phyloP scores from a whole-genome alignment of 2,329 filamentous ascomycete species.

The Alternaria sp. region DNA sequence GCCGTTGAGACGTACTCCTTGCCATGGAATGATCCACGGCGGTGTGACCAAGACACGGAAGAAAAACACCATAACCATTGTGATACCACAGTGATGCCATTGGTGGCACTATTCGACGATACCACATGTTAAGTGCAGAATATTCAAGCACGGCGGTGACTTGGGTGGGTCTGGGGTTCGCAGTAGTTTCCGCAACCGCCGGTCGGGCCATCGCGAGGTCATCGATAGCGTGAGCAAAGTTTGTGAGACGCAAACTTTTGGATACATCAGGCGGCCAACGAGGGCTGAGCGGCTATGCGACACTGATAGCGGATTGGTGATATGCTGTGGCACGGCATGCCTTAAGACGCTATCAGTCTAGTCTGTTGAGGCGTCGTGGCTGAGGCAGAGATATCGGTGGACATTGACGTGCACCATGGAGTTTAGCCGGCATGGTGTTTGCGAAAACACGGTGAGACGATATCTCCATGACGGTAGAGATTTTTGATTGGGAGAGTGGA shows the following conservation, averaged over 20 bases:
- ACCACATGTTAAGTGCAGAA: not conserved
- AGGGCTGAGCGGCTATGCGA: conserved; percentile 14
- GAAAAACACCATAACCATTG: not conserved
- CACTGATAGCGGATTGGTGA: not conserved
- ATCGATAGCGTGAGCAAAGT: not conserved
- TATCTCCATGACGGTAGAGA: not conserved
- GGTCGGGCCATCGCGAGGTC: not conserved
- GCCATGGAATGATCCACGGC: not conserved
- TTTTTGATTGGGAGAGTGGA: not conserved
- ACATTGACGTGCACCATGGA: not conserved
- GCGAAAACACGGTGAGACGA: conserved; percentile 1
- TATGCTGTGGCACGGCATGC: conserved; percentile 14
- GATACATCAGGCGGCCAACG: not conserved
- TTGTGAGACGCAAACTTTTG: not conserved
- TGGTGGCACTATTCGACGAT: not conserved
- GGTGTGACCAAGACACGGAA: not conserved
- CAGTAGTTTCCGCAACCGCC: conserved; percentile 3
- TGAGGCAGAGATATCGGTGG: conserved; percentile 7
- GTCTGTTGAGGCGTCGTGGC: conserved; percentile 12
- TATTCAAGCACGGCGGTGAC: not conserved
- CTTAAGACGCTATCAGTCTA: not conserved
- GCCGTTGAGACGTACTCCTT: not conserved
- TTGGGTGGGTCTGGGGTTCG: not conserved
- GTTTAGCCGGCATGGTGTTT: conserved; percentile 4
- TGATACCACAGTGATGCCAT: not conserved